Conservation (phyloP, 768 basidiomycete species). For the Nidula microcarpa region DNA sequence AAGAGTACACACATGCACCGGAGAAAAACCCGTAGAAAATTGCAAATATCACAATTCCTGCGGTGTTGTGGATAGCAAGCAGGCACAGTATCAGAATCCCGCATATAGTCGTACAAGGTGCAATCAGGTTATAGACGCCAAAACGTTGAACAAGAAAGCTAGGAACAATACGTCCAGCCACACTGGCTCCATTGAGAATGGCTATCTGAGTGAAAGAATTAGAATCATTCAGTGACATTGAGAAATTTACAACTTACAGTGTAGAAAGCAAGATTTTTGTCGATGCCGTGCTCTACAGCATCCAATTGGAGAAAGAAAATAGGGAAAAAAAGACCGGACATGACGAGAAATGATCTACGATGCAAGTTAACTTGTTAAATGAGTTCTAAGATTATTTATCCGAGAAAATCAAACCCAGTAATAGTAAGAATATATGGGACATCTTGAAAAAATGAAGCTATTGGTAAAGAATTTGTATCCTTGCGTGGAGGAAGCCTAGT, state of each 20-base stretch:
- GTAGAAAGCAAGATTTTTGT: conserved; percentile 34
- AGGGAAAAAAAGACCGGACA: conserved; percentile 20
- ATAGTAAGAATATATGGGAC: conserved; percentile 7
- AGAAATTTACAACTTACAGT: conserved; percentile 19
- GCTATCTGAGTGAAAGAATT: conserved; percentile 8
- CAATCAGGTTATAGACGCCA: conserved; percentile 22
- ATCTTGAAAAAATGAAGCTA: conserved; percentile 4
- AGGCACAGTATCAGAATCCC: conserved; percentile 21
- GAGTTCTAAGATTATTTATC: neutral
- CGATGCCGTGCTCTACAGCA: conserved; percentile 21
- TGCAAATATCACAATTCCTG: conserved; percentile 22
- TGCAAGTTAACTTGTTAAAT: no score
- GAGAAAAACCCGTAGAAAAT: conserved; percentile 35
- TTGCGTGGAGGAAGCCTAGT: conserved; percentile 8
- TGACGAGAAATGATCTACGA: neutral
- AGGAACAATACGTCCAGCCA: conserved; percentile 19
- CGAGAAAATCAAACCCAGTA: neutral
- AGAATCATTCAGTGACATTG: neutral
- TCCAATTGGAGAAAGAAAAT: conserved; percentile 37
- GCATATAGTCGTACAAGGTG: conserved; percentile 14
- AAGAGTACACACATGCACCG: conserved; percentile 5
- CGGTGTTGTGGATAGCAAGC: conserved; percentile 19
- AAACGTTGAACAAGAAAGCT: conserved; percentile 20
- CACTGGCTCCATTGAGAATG: conserved; percentile 22
- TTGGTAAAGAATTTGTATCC: neutral